phyloP scores from a whole-genome alignment of 805 yeast species.

The Myxozyma vanderwaltii region DNA sequence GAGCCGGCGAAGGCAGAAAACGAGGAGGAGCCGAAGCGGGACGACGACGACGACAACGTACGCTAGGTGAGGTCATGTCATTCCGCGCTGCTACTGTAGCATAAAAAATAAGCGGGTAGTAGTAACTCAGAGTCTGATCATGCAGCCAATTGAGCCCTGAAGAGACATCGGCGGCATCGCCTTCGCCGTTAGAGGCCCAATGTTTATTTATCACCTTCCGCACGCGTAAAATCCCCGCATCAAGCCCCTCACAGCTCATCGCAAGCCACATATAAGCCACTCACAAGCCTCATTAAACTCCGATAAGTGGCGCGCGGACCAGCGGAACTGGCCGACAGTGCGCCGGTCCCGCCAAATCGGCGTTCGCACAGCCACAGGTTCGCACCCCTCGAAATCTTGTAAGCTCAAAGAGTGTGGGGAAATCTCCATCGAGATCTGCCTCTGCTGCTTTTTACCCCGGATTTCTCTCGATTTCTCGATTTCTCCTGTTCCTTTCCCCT shows the following conservation, averaged over 20 bases:
- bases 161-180: no score
- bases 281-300: neutral
- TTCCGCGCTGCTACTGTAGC: no score
- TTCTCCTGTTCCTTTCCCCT: neutral
- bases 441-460: slow-evolving; percentile 2
- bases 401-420: neutral
- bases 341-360: neutral
- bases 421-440: slow-evolving; percentile 1
- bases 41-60: neutral
- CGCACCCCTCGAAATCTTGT: neutral
- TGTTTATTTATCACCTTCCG: no score
- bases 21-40: neutral
- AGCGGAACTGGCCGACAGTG: slow-evolving; percentile 12
- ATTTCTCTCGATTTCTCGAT: neutral
- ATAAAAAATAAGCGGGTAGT: no score
- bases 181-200: no score
- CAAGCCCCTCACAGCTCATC: neutral
- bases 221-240: neutral
- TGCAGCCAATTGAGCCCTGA: no score
- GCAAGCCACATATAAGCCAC: neutral
- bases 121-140: no score
- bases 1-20: neutral
- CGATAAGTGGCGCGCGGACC: slow-evolving; percentile 11
- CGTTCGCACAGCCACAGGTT: neutral
- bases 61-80: no score